A percentile compares a stretch with the other conserved stretches of the same genome.
Conservation (phyloP, 495 filamentous ascomycete genomes). For the Lepraria neglecta region DNA sequence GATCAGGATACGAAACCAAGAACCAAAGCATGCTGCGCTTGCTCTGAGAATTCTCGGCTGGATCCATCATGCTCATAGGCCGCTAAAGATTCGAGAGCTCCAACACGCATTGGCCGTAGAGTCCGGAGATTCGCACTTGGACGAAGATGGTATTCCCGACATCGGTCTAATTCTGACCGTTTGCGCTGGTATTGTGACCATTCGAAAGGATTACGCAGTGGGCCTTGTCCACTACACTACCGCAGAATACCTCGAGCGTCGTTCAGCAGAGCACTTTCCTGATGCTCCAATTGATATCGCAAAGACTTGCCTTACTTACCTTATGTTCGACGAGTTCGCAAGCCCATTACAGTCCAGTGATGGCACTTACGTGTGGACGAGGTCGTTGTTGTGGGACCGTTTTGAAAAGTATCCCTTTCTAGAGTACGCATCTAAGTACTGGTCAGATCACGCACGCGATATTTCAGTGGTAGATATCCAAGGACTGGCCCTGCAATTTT, state of each 20-base stretch:
- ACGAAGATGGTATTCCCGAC: conserved; percentile 23
- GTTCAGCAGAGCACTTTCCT: conserved; percentile 8
- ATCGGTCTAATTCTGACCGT: conserved; percentile 18
- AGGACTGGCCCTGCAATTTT: conserved; percentile 1
- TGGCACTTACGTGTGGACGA: too few relatives aligned
- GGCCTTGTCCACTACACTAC: conserved; percentile 29
- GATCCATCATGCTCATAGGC: conserved; percentile 23
- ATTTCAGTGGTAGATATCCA: not conserved
- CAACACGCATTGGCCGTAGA: conserved; percentile 29
- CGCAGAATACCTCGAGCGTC: conserved; percentile 23
- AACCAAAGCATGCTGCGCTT: not conserved
- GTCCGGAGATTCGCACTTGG: conserved; percentile 19
- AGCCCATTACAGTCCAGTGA: conserved; percentile 4
- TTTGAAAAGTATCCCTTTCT: conserved; percentile 29
- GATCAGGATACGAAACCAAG: conserved; percentile 20
- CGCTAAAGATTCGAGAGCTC: conserved; percentile 21
- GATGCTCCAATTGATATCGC: conserved; percentile 31
- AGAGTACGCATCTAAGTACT: conserved; percentile 37
- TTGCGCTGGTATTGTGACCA: conserved; percentile 27
- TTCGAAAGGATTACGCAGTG: conserved; percentile 19
- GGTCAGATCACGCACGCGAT: conserved; percentile 39
- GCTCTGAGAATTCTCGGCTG: conserved; percentile 23
- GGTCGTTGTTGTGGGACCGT: conserved; percentile 5
- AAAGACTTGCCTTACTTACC: conserved; percentile 30
- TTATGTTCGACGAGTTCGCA: conserved; percentile 26